Evolutionary conservation across 1,284 basidiomycete species (phyloP).

Genomic region (Chondrostereum purpureum): DNA sequence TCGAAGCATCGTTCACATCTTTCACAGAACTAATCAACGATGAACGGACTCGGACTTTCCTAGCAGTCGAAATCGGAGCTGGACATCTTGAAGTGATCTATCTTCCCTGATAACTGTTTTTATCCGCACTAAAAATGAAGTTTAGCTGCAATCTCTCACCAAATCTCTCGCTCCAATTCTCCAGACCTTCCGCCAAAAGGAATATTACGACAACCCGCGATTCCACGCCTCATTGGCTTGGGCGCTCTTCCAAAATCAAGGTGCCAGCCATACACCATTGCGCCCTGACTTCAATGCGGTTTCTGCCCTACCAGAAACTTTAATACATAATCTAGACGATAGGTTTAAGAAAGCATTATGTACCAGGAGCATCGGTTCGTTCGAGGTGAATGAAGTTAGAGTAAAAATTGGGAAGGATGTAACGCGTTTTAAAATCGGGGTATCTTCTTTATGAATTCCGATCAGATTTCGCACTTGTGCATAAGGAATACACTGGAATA

Average conservation of each 20-base stretch:
- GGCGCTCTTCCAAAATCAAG: slow-evolving; percentile 44
- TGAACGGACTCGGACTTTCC: slow-evolving; percentile 69
- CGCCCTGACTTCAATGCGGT: slow-evolving; percentile 37
- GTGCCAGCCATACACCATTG: neutral
- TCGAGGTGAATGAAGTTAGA: slow-evolving; percentile 46
- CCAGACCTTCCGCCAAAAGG: slow-evolving; percentile 53
- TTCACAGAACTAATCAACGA: slow-evolving; percentile 72
- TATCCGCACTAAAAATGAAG: slow-evolving; percentile 10
- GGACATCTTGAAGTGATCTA: slow-evolving; percentile 60
- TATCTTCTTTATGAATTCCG: too few species aligned
- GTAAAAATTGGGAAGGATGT: slow-evolving; percentile 63
- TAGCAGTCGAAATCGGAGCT: slow-evolving; percentile 70
- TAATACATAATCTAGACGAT: slow-evolving; percentile 43
- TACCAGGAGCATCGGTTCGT: slow-evolving; percentile 37
- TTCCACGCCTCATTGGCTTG: slow-evolving; percentile 82
- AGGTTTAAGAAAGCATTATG: slow-evolving; percentile 36
- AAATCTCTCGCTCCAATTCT: slow-evolving; percentile 49
- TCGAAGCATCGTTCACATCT: slow-evolving; percentile 61
- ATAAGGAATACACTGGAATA: too few species aligned
- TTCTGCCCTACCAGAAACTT: slow-evolving; percentile 39
- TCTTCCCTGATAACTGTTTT: too few species aligned
- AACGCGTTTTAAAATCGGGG: too few species aligned
- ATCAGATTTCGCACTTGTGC: too few species aligned
- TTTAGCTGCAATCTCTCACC: slow-evolving; percentile 48
- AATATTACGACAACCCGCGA: slow-evolving; percentile 65